Evolutionary conservation across 345 rosid genomes (phyloP).

Genomic region (Pelargonium nanum): DNA sequence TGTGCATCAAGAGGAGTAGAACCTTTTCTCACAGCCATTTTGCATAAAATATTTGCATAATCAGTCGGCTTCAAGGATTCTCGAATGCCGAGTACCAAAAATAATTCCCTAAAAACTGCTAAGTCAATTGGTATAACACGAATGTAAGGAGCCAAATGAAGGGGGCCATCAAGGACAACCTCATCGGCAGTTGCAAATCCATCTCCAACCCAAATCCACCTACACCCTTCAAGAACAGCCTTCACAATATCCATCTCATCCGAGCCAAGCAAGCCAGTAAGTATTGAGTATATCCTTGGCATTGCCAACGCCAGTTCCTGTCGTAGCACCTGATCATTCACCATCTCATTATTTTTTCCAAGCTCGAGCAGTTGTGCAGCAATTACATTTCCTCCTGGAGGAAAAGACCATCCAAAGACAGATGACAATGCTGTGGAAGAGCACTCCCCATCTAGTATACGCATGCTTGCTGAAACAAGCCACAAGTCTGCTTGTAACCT

Average conservation of each 20-base stretch:
- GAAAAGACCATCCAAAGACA: slow-evolving; percentile 82
- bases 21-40: slow-evolving; percentile 76
- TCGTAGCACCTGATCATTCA: slow-evolving; percentile 62
- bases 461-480: slow-evolving; percentile 94
- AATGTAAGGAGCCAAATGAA: slow-evolving; percentile 86
- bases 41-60: slow-evolving; percentile 65
- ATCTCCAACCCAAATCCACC: slow-evolving; percentile 99
- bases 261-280: slow-evolving; percentile 56
- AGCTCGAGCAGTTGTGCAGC: slow-evolving; percentile 97
- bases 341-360: slow-evolving; percentile 82
- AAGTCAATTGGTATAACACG: slow-evolving; percentile 86
- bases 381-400: slow-evolving; percentile 87
- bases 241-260: slow-evolving; percentile 94
- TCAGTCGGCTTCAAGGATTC: slow-evolving; percentile 75
- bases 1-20: slow-evolving; percentile 52
- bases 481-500: slow-evolving; percentile 69
- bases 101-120: slow-evolving; percentile 74
- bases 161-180: slow-evolving; percentile 92
- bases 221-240: slow-evolving; percentile 95
- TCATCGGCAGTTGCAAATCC: slow-evolving; percentile 86
- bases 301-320: slow-evolving; percentile 84
- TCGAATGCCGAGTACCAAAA: slow-evolving; percentile 76
- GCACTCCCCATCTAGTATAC: slow-evolving; percentile 90
- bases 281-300: slow-evolving; percentile 80
- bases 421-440: slow-evolving; percentile 82